These are phyloP conservation scores for Orobanche coerulescens DNA, from an alignment of 257 asterid species.

Conservation along the genomic window DNA sequence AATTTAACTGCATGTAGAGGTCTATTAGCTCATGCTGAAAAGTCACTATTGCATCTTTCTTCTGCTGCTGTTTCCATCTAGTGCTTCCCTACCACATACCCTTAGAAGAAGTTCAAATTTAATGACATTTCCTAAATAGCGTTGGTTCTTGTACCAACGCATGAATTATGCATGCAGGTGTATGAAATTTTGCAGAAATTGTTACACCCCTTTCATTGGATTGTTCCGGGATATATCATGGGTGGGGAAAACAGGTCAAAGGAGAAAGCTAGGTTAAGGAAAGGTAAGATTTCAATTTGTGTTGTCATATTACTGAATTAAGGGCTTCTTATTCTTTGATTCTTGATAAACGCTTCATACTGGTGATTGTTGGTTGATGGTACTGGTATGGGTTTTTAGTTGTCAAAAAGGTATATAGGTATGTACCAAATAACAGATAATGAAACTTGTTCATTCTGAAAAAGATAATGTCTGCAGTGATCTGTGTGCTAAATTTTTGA, in stretches of 20 bases:
- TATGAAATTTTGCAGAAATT: conserved; percentile 75
- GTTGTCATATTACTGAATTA: background rate
- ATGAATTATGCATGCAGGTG: conserved; percentile 94
- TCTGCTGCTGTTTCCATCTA: background rate
- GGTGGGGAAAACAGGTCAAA: conserved; percentile 90
- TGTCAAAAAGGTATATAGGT: background rate
- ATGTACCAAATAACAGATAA: no score
- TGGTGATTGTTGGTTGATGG: conserved; percentile 6
- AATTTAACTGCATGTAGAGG: background rate
- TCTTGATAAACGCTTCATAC: background rate
- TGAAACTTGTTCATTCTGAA: background rate
- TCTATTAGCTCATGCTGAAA: conserved; percentile 6
- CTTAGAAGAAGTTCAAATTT: conserved; percentile 6
- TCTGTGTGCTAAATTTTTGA: background rate
- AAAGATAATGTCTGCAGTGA: background rate
- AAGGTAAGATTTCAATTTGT: conserved; percentile 43
- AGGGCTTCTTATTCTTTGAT: background rate
- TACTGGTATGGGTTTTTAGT: conserved; percentile 6
- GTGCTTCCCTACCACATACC: background rate
- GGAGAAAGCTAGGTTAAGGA: conserved; percentile 94
- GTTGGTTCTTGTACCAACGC: conserved; percentile 99
- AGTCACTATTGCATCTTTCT: background rate
- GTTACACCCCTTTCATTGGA: conserved; percentile 93
- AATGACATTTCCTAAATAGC: conserved; percentile 39
- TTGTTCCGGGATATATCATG: conserved; percentile 98